A percentile compares a stretch with the other conserved stretches of the same genome.
These are phyloP conservation scores for Cavenderia fasciculata DNA, from an alignment of 78 protist genomes.

Conservation along the genomic window DNA sequence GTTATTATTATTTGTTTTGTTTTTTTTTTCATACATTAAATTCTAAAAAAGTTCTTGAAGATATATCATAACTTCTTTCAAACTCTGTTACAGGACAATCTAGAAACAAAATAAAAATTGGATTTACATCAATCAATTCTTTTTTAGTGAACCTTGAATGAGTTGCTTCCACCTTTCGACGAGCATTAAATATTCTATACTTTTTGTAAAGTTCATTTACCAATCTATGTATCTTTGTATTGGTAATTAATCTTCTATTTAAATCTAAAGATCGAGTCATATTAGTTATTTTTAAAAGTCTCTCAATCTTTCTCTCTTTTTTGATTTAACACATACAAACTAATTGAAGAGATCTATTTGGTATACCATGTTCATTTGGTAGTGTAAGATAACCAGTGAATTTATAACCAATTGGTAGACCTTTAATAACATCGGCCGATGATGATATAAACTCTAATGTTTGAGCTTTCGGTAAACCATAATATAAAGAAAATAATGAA, in stretches of 20 bases:
- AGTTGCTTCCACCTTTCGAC: background rate
- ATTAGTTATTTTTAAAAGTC: background rate
- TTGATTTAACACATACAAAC: conserved; percentile 14
- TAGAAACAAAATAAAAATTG: conserved; percentile 32
- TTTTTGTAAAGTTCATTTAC: conserved; percentile 39
- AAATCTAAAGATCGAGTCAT: background rate
- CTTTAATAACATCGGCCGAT: no score
- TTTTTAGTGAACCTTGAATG: background rate
- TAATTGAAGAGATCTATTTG: conserved; percentile 46
- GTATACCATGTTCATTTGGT: conserved; percentile 45
- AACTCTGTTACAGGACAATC: conserved; percentile 45
- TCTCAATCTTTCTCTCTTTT: background rate
- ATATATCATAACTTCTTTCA: conserved; percentile 56
- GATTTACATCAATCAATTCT: conserved; percentile 44
- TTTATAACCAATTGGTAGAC: background rate
- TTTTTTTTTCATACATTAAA: no score
- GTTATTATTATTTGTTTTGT: no score
- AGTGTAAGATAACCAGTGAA: conserved; percentile 23
- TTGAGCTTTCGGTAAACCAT: conserved; percentile 30
- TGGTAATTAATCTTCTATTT: conserved; percentile 45
- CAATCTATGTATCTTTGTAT: conserved; percentile 57
- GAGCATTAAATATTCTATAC: conserved; percentile 36
- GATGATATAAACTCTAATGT: conserved; percentile 23
- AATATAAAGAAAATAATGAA: conserved; percentile 18
- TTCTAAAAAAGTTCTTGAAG: conserved; percentile 61